Conservation (phyloP, 805 yeast species). For the Wickerhamiella parazyma region DNA sequence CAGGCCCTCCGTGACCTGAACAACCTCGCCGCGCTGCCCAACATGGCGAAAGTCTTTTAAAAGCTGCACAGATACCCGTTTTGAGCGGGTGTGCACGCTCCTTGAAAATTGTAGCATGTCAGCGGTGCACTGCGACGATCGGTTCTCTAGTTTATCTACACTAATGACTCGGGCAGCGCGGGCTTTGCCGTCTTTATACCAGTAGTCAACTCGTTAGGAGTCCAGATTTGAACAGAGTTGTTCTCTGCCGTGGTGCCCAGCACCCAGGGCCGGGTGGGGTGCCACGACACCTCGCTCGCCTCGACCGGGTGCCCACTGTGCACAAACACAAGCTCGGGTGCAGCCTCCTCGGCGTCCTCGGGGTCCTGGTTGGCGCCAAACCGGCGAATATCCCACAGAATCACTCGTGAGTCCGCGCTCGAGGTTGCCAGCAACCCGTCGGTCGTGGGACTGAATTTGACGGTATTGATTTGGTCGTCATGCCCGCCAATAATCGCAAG, state of each 20-base stretch:
- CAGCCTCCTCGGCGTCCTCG: constrained; percentile 85
- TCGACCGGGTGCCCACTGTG: constrained; percentile 59
- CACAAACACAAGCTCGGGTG: constrained; percentile 78
- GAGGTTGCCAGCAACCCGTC: constrained; percentile 59
- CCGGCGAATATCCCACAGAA: constrained; percentile 65
- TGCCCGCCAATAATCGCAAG: constrained; percentile 61
- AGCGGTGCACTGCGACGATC: background rate
- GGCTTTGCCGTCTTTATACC: constrained; percentile 1
- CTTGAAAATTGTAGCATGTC: constrained; percentile 11
- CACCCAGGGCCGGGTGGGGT: constrained; percentile 41
- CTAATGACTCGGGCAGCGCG: constrained; percentile 3
- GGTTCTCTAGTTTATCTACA: background rate
- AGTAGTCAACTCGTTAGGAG: constrained; percentile 33
- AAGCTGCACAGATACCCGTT: constrained; percentile 54
- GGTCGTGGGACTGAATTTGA: constrained; percentile 65
- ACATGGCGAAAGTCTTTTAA: constrained; percentile 48
- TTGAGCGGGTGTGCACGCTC: constrained; percentile 17
- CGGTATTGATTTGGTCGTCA: constrained; percentile 50
- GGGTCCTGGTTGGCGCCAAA: constrained; percentile 77
- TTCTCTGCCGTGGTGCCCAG: constrained; percentile 60
- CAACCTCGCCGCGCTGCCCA: constrained; percentile 60
- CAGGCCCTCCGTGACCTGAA: constrained; percentile 59
- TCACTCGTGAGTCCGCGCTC: constrained; percentile 63
- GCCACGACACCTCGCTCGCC: constrained; percentile 52
- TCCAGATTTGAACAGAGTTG: constrained; percentile 60